phyloP scores from a whole-genome alignment of 345 rosid species.

The Murraya koenigii region DNA sequence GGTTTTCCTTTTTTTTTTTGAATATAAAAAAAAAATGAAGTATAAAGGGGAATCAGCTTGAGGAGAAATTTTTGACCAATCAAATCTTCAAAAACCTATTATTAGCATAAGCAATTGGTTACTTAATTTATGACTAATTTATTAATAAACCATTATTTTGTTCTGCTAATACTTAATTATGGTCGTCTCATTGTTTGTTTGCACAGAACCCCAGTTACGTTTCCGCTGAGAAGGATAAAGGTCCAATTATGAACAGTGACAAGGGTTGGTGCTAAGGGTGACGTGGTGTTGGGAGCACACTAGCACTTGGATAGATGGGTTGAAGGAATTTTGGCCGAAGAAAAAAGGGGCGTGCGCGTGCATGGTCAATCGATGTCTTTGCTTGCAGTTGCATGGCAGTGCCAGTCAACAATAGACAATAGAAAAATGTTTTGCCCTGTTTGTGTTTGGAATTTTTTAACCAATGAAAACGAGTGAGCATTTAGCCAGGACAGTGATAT shows the following conservation, averaged over 20 bases:
- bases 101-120: background rate
- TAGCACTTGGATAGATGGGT: background rate
- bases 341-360: slow-evolving; percentile 35
- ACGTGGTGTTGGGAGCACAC: background rate
- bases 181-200: no score
- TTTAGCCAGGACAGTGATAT: slow-evolving; percentile 7
- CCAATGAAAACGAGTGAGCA: background rate
- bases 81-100: background rate
- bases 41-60: background rate
- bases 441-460: background rate
- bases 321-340: background rate
- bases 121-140: background rate
- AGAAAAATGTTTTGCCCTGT: background rate
- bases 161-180: background rate
- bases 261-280: background rate
- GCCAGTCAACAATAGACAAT: slow-evolving; percentile 28
- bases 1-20: no score
- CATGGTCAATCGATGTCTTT: slow-evolving; percentile 28
- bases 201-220: background rate
- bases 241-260: background rate
- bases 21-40: no score
- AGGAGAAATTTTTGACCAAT: background rate
- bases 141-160: background rate
- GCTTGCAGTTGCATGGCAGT: slow-evolving; percentile 10
- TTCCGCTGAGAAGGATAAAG: background rate